phyloP scores from a whole-genome alignment of 192 early-diverging fungal species.

The Coemansia sp. region DNA sequence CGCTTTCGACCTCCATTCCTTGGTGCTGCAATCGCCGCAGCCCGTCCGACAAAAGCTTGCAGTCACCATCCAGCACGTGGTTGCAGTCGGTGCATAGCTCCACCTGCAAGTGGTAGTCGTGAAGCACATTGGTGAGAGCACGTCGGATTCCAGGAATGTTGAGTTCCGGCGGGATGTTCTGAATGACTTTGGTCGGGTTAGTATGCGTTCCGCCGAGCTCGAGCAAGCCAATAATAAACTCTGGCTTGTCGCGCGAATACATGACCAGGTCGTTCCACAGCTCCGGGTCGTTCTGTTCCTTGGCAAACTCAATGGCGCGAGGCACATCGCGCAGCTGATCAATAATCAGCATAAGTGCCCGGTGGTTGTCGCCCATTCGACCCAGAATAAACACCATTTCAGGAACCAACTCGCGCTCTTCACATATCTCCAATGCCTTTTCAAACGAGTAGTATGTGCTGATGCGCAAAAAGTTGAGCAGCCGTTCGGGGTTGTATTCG shows the following conservation, averaged over 20 bases:
- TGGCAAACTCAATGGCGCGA: slow-evolving; percentile 95
- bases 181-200: slow-evolving; percentile 76
- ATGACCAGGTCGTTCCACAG: slow-evolving; percentile 94
- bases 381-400: slow-evolving; percentile 98
- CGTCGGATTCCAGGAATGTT: slow-evolving; percentile 77
- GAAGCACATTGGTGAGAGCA: slow-evolving; percentile 83
- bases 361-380: slow-evolving; percentile 95
- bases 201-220: slow-evolving; percentile 88
- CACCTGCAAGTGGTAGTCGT: slow-evolving; percentile 89
- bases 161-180: slow-evolving; percentile 75
- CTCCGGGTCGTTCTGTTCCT: slow-evolving; percentile 93
- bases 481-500: slow-evolving; percentile 70
- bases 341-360: slow-evolving; percentile 92
- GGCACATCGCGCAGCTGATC: slow-evolving; percentile 85
- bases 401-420: slow-evolving; percentile 83
- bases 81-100: slow-evolving; percentile 88
- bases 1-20: slow-evolving; percentile 59
- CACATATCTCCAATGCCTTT: slow-evolving; percentile 69
- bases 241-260: slow-evolving; percentile 96
- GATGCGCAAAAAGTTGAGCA: slow-evolving; percentile 82
- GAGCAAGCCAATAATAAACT: slow-evolving; percentile 88
- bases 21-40: slow-evolving; percentile 67
- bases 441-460: slow-evolving; percentile 77
- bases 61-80: slow-evolving; percentile 86
- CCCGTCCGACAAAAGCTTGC: slow-evolving; percentile 71